Evolutionary conservation across 345 rosid genomes (phyloP).

Genomic region (Physaria fendleri): DNA sequence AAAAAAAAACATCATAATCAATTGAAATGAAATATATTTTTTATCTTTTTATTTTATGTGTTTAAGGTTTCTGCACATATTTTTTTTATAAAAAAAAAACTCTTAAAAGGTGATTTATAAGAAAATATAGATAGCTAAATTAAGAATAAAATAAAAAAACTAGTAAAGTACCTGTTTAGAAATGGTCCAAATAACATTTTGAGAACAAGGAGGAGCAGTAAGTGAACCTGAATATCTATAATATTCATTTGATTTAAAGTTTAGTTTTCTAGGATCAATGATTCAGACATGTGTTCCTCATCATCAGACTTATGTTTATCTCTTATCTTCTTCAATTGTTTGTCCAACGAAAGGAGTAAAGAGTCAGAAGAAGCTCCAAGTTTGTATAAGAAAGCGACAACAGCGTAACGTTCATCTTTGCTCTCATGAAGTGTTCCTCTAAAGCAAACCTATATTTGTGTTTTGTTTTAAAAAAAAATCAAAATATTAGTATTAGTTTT

Average conservation of each 20-base stretch:
- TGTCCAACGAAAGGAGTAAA: slow-evolving; percentile 48
- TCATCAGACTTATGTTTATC: slow-evolving; percentile 21
- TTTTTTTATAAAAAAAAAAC: no score
- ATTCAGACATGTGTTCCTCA: slow-evolving; percentile 39
- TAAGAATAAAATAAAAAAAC: neutral
- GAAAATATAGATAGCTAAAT: neutral
- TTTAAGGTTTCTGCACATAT: no score
- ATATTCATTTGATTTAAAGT: slow-evolving; percentile 41
- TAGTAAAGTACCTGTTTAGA: slow-evolving; percentile 38
- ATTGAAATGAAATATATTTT: neutral
- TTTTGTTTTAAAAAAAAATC: no score
- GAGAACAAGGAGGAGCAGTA: slow-evolving; percentile 76
- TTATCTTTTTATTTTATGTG: no score
- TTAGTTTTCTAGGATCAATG: slow-evolving; percentile 40
- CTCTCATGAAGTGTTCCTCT: slow-evolving; percentile 53
- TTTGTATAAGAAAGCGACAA: slow-evolving; percentile 45
- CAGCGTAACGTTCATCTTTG: slow-evolving; percentile 35
- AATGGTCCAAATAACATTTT: slow-evolving; percentile 62
- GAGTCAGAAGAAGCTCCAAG: slow-evolving; percentile 42
- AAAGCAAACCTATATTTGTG: slow-evolving; percentile 41
- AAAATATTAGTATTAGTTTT: neutral
- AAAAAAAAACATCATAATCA: neutral
- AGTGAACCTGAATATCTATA: slow-evolving; percentile 79
- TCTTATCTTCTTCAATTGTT: slow-evolving; percentile 31
- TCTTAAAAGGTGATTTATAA: no score